Evolutionary conservation across 2,329 filamentous ascomycete species (phyloP).

Genomic region (Fusarium vanettenii): DNA sequence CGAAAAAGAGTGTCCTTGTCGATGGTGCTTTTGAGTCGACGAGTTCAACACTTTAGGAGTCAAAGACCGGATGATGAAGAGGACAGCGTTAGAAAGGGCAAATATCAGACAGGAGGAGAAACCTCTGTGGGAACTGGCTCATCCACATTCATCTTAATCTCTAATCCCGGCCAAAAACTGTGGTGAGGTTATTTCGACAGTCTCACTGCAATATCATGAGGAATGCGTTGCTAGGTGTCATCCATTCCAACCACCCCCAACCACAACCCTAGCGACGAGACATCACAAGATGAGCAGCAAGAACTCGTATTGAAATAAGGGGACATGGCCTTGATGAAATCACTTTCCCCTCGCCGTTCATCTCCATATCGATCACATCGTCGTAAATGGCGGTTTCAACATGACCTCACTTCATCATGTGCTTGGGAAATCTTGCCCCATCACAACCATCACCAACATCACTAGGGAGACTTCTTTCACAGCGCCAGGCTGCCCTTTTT

Average conservation of each 20-base stretch:
- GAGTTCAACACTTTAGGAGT: slow-evolving; percentile 3
- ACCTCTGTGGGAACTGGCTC: slow-evolving; percentile 17
- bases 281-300: slow-evolving; percentile 18
- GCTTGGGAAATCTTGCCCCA: not conserved
- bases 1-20: slow-evolving; percentile 7
- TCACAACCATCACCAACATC: slow-evolving; percentile 11
- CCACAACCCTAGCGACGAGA: slow-evolving; percentile 16
- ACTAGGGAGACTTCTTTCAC: slow-evolving; percentile 23
- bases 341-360: slow-evolving; percentile 1
- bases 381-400: not conserved
- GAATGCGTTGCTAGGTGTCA: slow-evolving; percentile 55
- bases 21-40: slow-evolving; percentile 15
- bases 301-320: not conserved
- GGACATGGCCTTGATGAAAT: not conserved
- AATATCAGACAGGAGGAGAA: slow-evolving; percentile 24
- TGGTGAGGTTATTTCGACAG: slow-evolving; percentile 44
- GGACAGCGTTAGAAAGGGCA: slow-evolving; percentile 27
- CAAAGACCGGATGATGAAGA: slow-evolving; percentile 17
- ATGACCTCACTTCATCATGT: not conserved
- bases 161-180: slow-evolving; percentile 11
- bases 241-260: slow-evolving; percentile 50
- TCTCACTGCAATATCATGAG: slow-evolving; percentile 47
- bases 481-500: slow-evolving; percentile 30
- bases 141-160: slow-evolving; percentile 38
- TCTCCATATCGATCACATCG: slow-evolving; percentile 15